Evolutionary conservation across 2,329 filamentous ascomycete genomes (phyloP), one percentile per base, ranked within the genome.

Genomic region (Atkinsonella texensis): DNA sequence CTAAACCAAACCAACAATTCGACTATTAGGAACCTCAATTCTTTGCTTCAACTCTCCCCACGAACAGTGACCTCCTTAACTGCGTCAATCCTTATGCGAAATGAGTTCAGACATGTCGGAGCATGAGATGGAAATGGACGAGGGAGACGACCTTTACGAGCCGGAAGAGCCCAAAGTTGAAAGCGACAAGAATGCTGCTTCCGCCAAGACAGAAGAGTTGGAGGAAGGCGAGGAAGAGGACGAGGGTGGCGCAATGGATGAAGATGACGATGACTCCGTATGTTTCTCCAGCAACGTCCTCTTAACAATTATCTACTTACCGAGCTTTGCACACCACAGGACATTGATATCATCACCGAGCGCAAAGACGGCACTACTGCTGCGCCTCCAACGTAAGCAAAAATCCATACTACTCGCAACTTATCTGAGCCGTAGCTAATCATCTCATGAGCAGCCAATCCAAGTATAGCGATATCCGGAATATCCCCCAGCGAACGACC

Each of bases 331-430:
- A 17, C 49, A 3, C 35, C 15, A 11, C 53, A 83, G 77, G 81
- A 84, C 55, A 81, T 84, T 61, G 81, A 84, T 57, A 84, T 84
- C 58, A 81, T 84, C 60, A 84, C 77, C 18, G 81, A 84, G 62
- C 73, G 79, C 53, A 83, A 82, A 70, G 81, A 84, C 59, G 79
- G 79, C 61, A 74, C 76, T 51, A 81, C 79, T 54, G 72, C 80
- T 52, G 74, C 76, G 49, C 76, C 80, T 49, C 75, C 79, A 56
- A 68, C 74, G 80, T 83, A 69, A 58, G 79, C 9, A 10, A 10
- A 10, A 9, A 2, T 11, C 31, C 20, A 2, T 20, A 18, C 12
- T 50, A 33, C n/a, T 35, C 46, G 13, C 48, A 28, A 6, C 11
- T 42, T 17, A 13, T 7, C 40, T 18, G 17, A 20, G 28, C 40